phyloP scores from a whole-genome alignment of 2,329 filamentous ascomycete species.

The Penicillium brasilianum region DNA sequence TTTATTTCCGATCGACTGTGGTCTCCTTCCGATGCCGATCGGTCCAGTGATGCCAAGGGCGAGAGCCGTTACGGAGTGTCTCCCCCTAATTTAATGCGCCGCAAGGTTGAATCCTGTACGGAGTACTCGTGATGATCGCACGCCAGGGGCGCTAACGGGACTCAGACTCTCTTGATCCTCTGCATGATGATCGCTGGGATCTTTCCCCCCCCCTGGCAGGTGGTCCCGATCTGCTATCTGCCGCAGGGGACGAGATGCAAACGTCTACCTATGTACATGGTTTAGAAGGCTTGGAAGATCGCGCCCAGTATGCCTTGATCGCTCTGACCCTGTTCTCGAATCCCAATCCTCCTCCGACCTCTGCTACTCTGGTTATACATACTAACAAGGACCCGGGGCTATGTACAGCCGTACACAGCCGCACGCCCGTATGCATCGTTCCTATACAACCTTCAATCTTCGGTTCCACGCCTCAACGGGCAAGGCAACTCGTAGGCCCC shows the following conservation, averaged over 20 bases:
- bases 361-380: neutral
- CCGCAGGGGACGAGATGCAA: neutral
- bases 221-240: conserved; percentile 4
- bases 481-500: neutral
- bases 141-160: conserved; percentile 17
- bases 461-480: neutral
- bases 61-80: conserved; percentile 10
- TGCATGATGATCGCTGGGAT: neutral
- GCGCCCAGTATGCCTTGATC: neutral
- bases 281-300: neutral
- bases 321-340: neutral
- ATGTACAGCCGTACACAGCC: neutral
- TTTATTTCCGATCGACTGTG: neutral
- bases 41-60: conserved; percentile 8
- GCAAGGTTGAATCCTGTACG: conserved; percentile 22
- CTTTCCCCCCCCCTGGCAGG: conserved; percentile 13
- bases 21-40: neutral
- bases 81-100: conserved; percentile 12
- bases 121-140: conserved; percentile 18
- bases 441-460: neutral
- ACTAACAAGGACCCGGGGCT: neutral
- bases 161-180: neutral
- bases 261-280: neutral
- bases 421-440: neutral
- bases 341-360: neutral